These are phyloP conservation scores for Sarocladiaceae sp. DNA, from an alignment of 2,329 filamentous ascomycete species.

Conservation along the genomic window DNA sequence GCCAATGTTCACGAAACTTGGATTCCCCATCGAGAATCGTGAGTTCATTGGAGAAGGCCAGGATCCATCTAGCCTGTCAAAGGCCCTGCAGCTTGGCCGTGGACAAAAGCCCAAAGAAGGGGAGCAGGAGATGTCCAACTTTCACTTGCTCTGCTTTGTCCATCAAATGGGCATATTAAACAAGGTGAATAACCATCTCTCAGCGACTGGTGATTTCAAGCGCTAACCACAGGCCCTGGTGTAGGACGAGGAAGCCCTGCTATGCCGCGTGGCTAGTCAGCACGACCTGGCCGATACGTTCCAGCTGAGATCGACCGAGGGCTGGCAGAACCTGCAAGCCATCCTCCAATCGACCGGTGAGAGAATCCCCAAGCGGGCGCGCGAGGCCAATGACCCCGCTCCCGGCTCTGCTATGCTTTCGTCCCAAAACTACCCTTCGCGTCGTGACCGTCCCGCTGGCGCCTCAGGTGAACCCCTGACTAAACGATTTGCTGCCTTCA, in stretches of 20 bases:
- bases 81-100: conserved; percentile 58
- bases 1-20: conserved; percentile 66
- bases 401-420: conserved; percentile 19
- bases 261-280: conserved; percentile 76
- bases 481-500: conserved; percentile 62
- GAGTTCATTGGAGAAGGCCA: conserved; percentile 81
- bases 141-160: conserved; percentile 87
- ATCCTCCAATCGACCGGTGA: conserved; percentile 97
- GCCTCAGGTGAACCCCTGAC: conserved; percentile 49
- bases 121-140: conserved; percentile 74
- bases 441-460: conserved; percentile 18
- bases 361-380: conserved; percentile 73
- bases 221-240: conserved; percentile 13
- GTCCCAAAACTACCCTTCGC: conserved; percentile 13
- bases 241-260: conserved; percentile 84
- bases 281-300: conserved; percentile 77
- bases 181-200: conserved; percentile 56
- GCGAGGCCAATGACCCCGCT: conserved; percentile 30
- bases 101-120: conserved; percentile 55
- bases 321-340: conserved; percentile 89
- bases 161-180: conserved; percentile 73
- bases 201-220: not conserved
- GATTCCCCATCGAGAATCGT: conserved; percentile 88
- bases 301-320: conserved; percentile 77
- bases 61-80: conserved; percentile 62